Base-by-base conservation (phyloP, 768 basidiomycete species). In the Serendipita sp. region DNA sequence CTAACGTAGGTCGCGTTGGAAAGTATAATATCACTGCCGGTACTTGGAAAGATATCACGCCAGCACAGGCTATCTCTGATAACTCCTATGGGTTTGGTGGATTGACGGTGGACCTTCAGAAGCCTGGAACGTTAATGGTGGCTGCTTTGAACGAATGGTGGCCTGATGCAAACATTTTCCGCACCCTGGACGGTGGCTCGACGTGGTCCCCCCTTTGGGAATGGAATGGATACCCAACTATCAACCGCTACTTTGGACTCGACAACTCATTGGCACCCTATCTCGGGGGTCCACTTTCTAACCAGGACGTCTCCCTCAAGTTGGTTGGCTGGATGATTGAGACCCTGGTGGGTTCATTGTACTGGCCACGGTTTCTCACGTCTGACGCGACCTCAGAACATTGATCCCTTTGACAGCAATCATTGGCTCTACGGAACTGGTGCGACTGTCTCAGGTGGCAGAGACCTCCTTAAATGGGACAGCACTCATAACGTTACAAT, bases 381-480 rank as follows among this genome's bases (percentile, higher is more conserved):
- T 28, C 35, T 18, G 10, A 10, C 8, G 11, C 10, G n/a, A 35
- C 60, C 35, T 11, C 44, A 15, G 63, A 76, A 73, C 28, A 86
- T 86, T 54, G 80, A 86, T 71, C 85, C 84, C 0, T 83, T 85
- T 68, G 81, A 86, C 70, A 83, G 81, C 0, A 80, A 86, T 69
- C 84, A 86, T 70, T 84, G 83, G 81, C 73, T 86, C n/a, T 85
- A 85, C 70, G 84, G 85, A 15, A 86, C 85, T 16, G 85, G 85
- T 32, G 78, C 75, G 15, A 86, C 84, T 3, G 77, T 86, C 45
- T 80, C 83, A 48, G 84, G 84, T 8, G 81, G 83, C 3, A 79
- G 76, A 62, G 80, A 84, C 66, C 72, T 84, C 38, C 74, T 70
- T 15, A 69, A 82, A 75, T 86, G 84, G 85, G 84, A 86, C 69